Conservation (phyloP, 2,329 filamentous ascomycete species). For the Colletotrichum sp. region DNA sequence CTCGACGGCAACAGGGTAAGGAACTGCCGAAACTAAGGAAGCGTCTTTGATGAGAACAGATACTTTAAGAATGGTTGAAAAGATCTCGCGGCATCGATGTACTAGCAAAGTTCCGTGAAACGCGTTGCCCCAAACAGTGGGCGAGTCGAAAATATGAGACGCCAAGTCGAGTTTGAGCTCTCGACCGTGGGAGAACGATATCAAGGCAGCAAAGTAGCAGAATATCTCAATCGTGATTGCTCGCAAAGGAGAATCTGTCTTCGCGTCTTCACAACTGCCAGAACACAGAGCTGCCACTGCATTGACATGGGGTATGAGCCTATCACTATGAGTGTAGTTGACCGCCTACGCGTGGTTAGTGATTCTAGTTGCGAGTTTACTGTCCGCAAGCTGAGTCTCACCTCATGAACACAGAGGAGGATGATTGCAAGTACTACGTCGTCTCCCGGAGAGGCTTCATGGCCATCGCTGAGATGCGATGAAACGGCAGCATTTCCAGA, state of each 20-base stretch:
- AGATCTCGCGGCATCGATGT: not conserved
- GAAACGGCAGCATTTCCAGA: fast-evolving
- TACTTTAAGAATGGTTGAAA: not conserved
- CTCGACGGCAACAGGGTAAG: not conserved
- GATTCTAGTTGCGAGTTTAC: not conserved
- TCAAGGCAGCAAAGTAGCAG: not conserved
- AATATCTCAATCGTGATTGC: not conserved
- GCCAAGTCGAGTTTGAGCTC: not conserved
- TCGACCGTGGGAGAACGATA: not conserved
- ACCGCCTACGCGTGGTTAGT: not conserved
- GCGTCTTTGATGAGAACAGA: not conserved
- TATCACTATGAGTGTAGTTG: not conserved
- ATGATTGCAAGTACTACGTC: not conserved
- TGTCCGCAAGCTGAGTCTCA: not conserved
- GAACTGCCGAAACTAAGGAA: not conserved
- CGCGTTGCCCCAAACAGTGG: not conserved
- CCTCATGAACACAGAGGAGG: not conserved
- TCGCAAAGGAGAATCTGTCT: not conserved
- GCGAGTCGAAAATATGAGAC: not conserved
- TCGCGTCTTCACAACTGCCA: not conserved
- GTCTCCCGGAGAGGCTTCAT: not conserved
- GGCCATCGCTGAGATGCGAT: not conserved
- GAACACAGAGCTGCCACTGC: not conserved
- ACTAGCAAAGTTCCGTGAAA: not conserved
- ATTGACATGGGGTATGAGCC: not conserved